phyloP scores from a whole-genome alignment of 129 eudicot genomes.

The Logfia minima region DNA sequence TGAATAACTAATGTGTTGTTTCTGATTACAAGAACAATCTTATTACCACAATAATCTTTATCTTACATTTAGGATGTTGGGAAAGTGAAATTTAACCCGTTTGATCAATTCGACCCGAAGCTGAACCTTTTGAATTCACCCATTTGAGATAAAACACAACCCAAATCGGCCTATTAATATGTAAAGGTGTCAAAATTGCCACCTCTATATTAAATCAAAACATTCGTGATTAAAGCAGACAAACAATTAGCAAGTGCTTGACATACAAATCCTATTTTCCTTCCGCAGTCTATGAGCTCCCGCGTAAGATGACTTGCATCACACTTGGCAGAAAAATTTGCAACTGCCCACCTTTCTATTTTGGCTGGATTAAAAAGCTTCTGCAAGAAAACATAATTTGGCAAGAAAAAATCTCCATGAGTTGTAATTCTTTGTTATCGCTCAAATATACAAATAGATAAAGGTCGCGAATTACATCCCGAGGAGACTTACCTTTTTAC shows the following conservation, averaged over 20 bases:
- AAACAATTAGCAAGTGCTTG: neutral
- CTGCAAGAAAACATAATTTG: constrained; percentile 43
- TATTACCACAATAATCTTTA: neutral
- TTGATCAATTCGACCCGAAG: neutral
- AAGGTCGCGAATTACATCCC: constrained; percentile 1
- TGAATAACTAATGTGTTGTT: neutral
- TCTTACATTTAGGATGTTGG: neutral
- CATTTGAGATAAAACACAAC: neutral
- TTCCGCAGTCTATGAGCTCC: constrained; percentile 83
- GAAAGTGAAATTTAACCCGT: neutral
- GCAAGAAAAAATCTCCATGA: constrained; percentile 11
- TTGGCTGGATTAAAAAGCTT: constrained; percentile 51
- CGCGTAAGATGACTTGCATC: constrained; percentile 84
- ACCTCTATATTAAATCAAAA: constrained; percentile 1
- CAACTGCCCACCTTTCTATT: constrained; percentile 82
- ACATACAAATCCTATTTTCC: constrained; percentile 86
- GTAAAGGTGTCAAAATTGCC: neutral
- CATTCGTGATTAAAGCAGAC: constrained; percentile 12
- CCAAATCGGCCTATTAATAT: neutral
- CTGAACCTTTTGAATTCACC: neutral
- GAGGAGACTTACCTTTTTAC: constrained; percentile 61
- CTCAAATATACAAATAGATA: constrained; percentile 19
- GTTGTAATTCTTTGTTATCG: constrained; percentile 14
- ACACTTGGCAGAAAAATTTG: constrained; percentile 81
- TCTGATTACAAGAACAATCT: neutral